Conservation (phyloP, 768 basidiomycete genomes). For the Cubamyces sp. region DNA sequence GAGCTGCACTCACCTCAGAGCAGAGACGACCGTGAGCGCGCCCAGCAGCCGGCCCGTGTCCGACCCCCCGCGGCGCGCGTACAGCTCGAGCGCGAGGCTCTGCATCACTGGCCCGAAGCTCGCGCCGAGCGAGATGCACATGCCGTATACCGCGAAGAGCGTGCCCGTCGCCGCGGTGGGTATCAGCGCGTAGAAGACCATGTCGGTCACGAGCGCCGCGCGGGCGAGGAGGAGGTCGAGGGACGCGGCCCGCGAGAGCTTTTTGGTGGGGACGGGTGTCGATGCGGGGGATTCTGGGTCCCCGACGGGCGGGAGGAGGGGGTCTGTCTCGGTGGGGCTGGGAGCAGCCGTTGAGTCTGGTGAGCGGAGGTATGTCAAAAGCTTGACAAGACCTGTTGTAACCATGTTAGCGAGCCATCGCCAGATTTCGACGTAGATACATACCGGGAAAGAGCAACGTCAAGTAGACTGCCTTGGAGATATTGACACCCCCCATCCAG, state of each 20-base stretch:
- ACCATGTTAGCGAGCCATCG: background rate
- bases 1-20: conserved; percentile 52
- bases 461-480: conserved; percentile 56
- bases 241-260: conserved; percentile 6
- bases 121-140: conserved; percentile 58
- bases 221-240: conserved; percentile 76
- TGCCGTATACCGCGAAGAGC: conserved; percentile 55
- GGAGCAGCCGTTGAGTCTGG: background rate
- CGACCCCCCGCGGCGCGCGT: conserved; percentile 54
- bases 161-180: conserved; percentile 43
- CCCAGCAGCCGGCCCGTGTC: conserved; percentile 82
- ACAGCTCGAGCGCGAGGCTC: conserved; percentile 72
- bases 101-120: conserved; percentile 71
- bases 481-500: conserved; percentile 49
- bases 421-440: conserved; percentile 23
- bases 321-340: conserved; percentile 9
- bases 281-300: background rate
- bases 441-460: conserved; percentile 65
- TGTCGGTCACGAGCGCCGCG: conserved; percentile 60
- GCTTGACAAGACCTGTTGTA: conserved; percentile 55
- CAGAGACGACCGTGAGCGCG: conserved; percentile 75
- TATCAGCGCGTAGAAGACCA: conserved; percentile 55
- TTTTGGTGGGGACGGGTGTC: conserved; percentile 41
- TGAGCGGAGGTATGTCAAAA: conserved; percentile 38
- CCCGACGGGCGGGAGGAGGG: background rate